A percentile compares a stretch with the other conserved stretches of the same genome.
These are phyloP conservation scores for Litsea cubeba DNA, from an alignment of 164 flowering plant genomes.

Conservation along the genomic window DNA sequence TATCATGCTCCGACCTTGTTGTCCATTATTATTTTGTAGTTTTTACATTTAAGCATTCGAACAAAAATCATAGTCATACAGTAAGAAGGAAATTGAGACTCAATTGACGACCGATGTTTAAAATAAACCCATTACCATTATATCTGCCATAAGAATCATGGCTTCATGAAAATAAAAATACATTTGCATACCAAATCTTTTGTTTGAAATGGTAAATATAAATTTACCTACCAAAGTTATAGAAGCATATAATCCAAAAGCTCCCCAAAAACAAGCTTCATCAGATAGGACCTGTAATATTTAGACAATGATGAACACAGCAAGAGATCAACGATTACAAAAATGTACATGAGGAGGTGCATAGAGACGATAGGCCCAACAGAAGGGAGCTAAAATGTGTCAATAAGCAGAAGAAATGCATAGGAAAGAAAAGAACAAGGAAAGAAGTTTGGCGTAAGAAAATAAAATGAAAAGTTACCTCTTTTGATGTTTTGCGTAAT, in stretches of 20 bases:
- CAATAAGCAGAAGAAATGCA: not conserved
- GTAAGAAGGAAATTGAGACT: too few species aligned
- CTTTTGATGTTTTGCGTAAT: constrained; percentile 36
- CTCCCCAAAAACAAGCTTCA: constrained; percentile 93
- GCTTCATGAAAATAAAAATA: too few species aligned
- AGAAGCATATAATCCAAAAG: constrained; percentile 81
- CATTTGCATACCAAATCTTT: too few species aligned
- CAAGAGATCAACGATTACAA: constrained; percentile 1
- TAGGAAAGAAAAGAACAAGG: not conserved
- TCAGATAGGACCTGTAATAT: constrained; percentile 53
- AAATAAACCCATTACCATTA: too few species aligned
- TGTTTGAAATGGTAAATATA: not conserved
- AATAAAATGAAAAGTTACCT: constrained; percentile 33
- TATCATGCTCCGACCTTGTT: too few species aligned
- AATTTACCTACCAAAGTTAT: constrained; percentile 62
- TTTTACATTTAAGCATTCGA: too few species aligned
- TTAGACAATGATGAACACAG: constrained; percentile 2
- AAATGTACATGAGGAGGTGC: not conserved
- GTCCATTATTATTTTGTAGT: too few species aligned
- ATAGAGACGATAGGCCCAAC: not conserved
- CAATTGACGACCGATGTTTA: too few species aligned
- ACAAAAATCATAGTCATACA: too few species aligned
- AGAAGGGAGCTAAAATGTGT: not conserved
- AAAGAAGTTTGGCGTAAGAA: not conserved
- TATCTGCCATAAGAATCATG: too few species aligned